These are phyloP conservation scores for Miamiensis avidus DNA, from an alignment of 169 alveolate species.

Conservation along the genomic window DNA sequence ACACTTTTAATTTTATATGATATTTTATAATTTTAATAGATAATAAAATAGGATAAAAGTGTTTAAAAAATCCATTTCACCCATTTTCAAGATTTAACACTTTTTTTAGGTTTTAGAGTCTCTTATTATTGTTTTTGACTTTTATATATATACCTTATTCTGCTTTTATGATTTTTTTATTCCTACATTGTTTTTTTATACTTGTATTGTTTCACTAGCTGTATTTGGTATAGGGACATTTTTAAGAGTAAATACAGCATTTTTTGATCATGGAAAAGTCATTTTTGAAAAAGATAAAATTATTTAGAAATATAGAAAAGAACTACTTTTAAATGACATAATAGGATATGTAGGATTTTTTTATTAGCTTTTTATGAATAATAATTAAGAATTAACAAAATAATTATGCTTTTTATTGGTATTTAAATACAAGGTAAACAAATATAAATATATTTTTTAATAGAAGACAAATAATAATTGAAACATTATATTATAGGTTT, in stretches of 20 bases:
- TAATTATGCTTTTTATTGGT: neutral
- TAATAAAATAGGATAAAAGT: neutral
- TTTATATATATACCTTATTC: neutral
- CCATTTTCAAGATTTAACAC: neutral
- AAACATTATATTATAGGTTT: no score
- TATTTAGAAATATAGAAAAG: neutral
- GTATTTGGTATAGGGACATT: neutral
- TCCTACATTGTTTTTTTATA: no score
- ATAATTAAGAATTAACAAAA: neutral
- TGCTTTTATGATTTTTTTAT: neutral
- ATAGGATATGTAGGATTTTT: neutral
- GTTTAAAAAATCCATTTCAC: neutral
- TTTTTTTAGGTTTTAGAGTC: neutral
- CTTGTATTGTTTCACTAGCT: neutral
- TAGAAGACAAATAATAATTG: no score
- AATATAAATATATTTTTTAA: no score
- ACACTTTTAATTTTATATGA: no score
- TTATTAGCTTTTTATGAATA: neutral
- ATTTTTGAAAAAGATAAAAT: neutral
- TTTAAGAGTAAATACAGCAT: neutral
- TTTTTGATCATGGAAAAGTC: neutral
- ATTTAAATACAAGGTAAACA: no score
- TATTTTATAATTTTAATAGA: neutral
- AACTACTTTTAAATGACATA: neutral
- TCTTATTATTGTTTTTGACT: neutral